Evolutionary conservation across 2,329 filamentous ascomycete genomes (phyloP), one percentile per base, ranked within the genome.

Genomic region (Lachnellula subtilissima): DNA sequence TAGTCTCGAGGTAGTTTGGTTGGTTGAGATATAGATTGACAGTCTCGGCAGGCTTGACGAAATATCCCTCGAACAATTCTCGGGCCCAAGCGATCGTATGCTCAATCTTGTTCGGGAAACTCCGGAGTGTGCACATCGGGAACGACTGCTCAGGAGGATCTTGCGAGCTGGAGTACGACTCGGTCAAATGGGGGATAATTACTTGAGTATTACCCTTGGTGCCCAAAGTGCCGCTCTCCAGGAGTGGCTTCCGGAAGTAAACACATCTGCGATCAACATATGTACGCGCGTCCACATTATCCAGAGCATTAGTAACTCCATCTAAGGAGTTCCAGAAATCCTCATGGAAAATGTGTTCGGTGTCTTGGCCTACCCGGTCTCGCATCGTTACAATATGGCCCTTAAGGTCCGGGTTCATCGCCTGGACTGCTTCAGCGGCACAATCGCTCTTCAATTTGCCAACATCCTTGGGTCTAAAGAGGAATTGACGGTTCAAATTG

Each of bases 141-240:
- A 99, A 97, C 1, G 94, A 96, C 76, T 97, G 91, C 79, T 99
- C 95, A 0, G 94, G 94, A 1, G 94, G 94, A 71, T 99, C 95
- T 71, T 97, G 93, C 19, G 94, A 97, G 67, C 87, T 91, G 0
- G 94, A 97, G 77, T 99, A 99, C 1, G 94, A 97, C 74, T 99
- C 95, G 0, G 94, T 97, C 61, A 97, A 76, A 65, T 85, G 83
- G 11, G 94, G 95, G 55, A 99, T 81, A 49, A 99, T 86, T 57
- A 99, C 94, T 70, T 99, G 94, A 6, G 91, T 96, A 76, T 99
- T 99, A 68, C 94, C 94, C 80, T 99, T 99, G 56, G 95, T 97
- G 51, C 94, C 94, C n/a, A 99, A 83, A 37, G 94, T 99, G 62
- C 94, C 94, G 70, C 92, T 97, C 78, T 99, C 94, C 9, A 99